A percentile compares a stretch with the other conserved stretches of the same genome.
Evolutionary conservation across 371 early-diverging fungal genomes (phyloP).

Genomic region (Sporodiniella umbellata): DNA sequence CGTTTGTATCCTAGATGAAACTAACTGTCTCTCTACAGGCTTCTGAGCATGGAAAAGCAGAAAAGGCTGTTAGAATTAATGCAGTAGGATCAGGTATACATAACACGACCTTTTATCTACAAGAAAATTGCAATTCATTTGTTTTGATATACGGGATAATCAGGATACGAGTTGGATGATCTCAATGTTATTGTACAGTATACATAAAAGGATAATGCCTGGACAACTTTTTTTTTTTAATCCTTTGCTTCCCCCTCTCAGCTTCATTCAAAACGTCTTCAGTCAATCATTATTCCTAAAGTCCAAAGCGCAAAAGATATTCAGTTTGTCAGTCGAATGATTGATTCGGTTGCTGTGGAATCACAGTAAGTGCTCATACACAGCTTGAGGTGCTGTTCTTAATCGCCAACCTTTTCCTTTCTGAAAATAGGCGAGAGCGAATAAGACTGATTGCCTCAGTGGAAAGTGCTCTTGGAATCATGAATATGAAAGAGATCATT

Average conservation of each 20-base stretch:
- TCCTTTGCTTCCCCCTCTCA: slow-evolving; percentile 18
- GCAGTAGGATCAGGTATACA: slow-evolving; percentile 71
- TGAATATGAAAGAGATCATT: slow-evolving; percentile 84
- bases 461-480: slow-evolving; percentile 81
- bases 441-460: slow-evolving; percentile 82
- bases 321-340: slow-evolving; percentile 74
- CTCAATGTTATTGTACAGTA: slow-evolving; percentile 68
- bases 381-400: too few relatives aligned
- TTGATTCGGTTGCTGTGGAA: slow-evolving; percentile 72
- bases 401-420: too few relatives aligned
- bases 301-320: slow-evolving; percentile 80
- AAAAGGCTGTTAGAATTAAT: slow-evolving; percentile 88
- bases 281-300: slow-evolving; percentile 89
- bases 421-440: slow-evolving; percentile 60
- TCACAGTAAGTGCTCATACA: slow-evolving; percentile 50
- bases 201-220: too few relatives aligned
- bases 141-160: background rate
- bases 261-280: slow-evolving; percentile 69
- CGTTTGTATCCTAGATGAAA: slow-evolving; percentile 2
- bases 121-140: too few relatives aligned
- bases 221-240: too few relatives aligned
- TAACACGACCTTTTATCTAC: too few relatives aligned
- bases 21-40: slow-evolving; percentile 31
- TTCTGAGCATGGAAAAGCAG: slow-evolving; percentile 64
- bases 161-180: slow-evolving; percentile 78